Evolutionary conservation across 169 alveolate species (phyloP), one percentile per base, ranked within the genome.

Genomic region (Eimeria nieschulzi): DNA sequence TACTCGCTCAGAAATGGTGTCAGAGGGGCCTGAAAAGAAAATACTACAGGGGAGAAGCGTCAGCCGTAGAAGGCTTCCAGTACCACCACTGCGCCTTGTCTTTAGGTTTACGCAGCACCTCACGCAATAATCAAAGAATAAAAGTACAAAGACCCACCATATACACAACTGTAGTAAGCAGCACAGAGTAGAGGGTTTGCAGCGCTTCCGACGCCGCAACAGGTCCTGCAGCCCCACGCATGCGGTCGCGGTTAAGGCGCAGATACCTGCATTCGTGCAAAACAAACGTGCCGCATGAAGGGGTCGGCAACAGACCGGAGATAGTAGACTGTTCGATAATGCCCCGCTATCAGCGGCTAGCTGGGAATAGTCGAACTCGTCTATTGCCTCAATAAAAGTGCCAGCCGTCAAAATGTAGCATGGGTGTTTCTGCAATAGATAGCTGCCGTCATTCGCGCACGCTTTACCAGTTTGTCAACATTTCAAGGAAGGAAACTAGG

Each of bases 161-260:
- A 39, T 80, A 82, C n/a, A 82, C 64, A 8, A 63, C 73, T 3
- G 85, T 68, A 2, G 90, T 66, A 63, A 91, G 61, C 64, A 78
- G 66, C 9, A 79, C 86, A 39, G 85, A 80, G 26, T 25, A 70
- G 3, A 79, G 84, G 46, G 93, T 76, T 59, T 72, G 87, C 53
- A 91, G 91, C 5, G 94, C 73, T 8, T 39, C 72, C 25, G 33
- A 59, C 0, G 90, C 75, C 59, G 17, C 90, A 8, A 15, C 90
- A 19, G 66, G 73, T 23, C 99, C 99, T 68, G 94, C 90, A 64
- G 96, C 98, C 15, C 99, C 99, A 92, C 99, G 96, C 98, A 98
- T 97, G 93, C 99, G 98, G 78, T 97, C 98, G 92, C 99, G 97
- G 94, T 99, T 99, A 53, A 98, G 96, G 75, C 99, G 96, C 86